A percentile compares a stretch with the other conserved stretches of the same genome.
Conservation (phyloP, 495 filamentous ascomycete genomes). For the Penicillium malachiteum region DNA sequence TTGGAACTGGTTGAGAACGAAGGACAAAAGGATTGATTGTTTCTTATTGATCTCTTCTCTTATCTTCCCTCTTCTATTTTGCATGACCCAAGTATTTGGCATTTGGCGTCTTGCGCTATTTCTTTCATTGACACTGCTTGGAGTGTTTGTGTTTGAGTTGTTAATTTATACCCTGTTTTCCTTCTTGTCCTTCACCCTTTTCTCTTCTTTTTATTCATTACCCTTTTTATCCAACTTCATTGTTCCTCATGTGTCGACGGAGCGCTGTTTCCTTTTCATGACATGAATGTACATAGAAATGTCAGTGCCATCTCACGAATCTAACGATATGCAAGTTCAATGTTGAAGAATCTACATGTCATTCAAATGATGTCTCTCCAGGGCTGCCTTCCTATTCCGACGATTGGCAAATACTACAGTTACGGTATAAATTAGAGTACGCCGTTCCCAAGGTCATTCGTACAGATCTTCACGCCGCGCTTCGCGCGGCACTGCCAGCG, state of each 20-base stretch:
- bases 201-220: background rate
- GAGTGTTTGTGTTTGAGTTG: background rate
- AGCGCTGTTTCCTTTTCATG: conserved; percentile 14
- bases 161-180: conserved; percentile 11
- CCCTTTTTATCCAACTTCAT: background rate
- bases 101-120: background rate
- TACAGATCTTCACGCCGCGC: too few species aligned
- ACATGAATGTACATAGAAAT: conserved; percentile 32
- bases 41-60: background rate
- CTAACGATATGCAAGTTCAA: conserved; percentile 3
- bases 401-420: too few species aligned
- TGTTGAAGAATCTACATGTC: background rate
- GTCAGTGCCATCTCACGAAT: conserved; percentile 16
- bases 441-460: too few species aligned
- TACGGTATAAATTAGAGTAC: too few species aligned
- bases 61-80: conserved; percentile 2
- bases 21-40: conserved; percentile 67
- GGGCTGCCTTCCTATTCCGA: too few species aligned
- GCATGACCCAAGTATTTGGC: background rate
- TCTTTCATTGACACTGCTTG: background rate
- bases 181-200: background rate
- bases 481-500: too few species aligned
- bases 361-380: background rate
- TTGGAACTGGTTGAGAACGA: conserved; percentile 93
- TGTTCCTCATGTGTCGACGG: background rate